Base-by-base conservation (phyloP, 805 yeast genomes). In the Monosporozyma unispora region DNA sequence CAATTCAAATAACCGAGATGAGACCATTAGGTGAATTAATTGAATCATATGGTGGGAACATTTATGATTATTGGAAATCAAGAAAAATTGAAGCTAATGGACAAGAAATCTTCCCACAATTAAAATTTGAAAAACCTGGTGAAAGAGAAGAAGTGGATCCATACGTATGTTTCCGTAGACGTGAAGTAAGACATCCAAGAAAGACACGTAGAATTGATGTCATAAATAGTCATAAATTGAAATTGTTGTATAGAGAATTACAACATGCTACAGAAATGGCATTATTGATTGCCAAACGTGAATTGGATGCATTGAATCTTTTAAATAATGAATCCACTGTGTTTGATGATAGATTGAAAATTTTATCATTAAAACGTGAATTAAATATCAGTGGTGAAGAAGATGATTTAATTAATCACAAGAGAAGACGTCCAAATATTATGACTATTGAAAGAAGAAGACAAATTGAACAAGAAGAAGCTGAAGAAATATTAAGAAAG, bases 61-160 rank as follows among this genome's bases (percentile, higher is more conserved):
- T 90, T 0, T 93, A 91, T 67, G 78, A 80, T 4, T 91, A 90
- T 68, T 93, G 96, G 93, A 84, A 77, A 54, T 56, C 59, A 7
- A 74, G 98, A 53, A 85, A 90, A 64, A 74, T 89, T 18, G 79
- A 69, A 41, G 72, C 87, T 48, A 66, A 72, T 25, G 97, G 97
- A 29, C 77, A 78, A 57, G 67, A 84, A 3, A 77, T 93, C 19
- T 76, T 80, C 56, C 96, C 97, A 3, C 66, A 75, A 14, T 72
- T 93, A 46, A 86, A 82, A 64, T 89, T 87, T 64, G 97, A 90
- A 69, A 90, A 87, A 57, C 87, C 87, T 22, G 79, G 79, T 49
- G 93, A 87, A 51, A 89, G 89, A 61, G 97, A 90, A 60, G 97
- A 90, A 60, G 79, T 78, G 52, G 97, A 93, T 66, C 98, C 99